Conservation (phyloP, 1,139 yeast species). For the Pichia kudriavzevii region DNA sequence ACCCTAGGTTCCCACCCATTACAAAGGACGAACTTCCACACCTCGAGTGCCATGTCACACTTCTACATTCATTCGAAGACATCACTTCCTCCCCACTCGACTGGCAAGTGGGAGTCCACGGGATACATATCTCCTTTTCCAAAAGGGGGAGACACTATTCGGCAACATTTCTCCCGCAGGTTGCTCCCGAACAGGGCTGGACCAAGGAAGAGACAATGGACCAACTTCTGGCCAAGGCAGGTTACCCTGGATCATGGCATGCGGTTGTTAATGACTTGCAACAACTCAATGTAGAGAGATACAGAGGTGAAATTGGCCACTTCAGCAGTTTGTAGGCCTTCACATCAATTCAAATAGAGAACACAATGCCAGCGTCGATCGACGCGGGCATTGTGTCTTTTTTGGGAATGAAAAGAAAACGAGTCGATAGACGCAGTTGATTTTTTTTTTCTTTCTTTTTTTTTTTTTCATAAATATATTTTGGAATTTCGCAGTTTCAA, state of each 20-base stretch:
- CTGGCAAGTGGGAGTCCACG: constrained; percentile 82
- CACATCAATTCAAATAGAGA: too few relatives aligned
- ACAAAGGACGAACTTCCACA: constrained; percentile 41
- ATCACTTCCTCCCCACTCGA: constrained; percentile 42
- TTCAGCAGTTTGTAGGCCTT: too few relatives aligned
- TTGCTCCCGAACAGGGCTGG: constrained; percentile 89
- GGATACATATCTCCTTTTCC: constrained; percentile 46
- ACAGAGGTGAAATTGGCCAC: constrained; percentile 34
- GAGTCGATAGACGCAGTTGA: too few relatives aligned
- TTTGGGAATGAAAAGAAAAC: too few relatives aligned
- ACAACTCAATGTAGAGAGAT: constrained; percentile 29
- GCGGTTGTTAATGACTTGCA: too few relatives aligned
- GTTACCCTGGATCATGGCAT: too few relatives aligned
- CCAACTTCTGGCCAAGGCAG: constrained; percentile 70
- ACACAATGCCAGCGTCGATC: too few relatives aligned
- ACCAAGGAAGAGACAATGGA: constrained; percentile 60
- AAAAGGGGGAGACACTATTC: constrained; percentile 1
- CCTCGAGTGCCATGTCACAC: constrained; percentile 40
- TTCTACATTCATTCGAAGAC: constrained; percentile 53
- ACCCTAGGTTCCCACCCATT: constrained; percentile 72
- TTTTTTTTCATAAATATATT: too few relatives aligned
- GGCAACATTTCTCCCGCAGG: constrained; percentile 87
- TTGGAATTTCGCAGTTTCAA: too few relatives aligned
- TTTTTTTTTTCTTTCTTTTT: too few relatives aligned
- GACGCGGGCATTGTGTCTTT: too few relatives aligned